phyloP scores from a whole-genome alignment of 2,329 filamentous ascomycete genomes.

The Calonectria ilicicola region DNA sequence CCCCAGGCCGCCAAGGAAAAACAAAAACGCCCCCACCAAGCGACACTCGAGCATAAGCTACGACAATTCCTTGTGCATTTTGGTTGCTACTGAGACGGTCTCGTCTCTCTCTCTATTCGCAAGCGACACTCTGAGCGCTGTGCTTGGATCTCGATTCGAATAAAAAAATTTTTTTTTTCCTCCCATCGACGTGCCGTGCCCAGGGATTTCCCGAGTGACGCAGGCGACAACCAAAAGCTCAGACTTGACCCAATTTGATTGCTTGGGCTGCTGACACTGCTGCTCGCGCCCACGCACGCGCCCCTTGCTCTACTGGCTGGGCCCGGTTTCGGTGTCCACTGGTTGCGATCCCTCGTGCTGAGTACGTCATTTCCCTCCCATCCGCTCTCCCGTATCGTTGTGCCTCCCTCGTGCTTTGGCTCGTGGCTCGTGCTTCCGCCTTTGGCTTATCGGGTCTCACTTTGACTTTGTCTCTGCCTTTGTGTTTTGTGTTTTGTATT shows the following conservation, averaged over 20 bases:
- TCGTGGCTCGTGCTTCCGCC: slow-evolving; percentile 2
- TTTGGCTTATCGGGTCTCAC: slow-evolving; percentile 7
- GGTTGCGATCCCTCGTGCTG: neutral
- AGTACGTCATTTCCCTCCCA: slow-evolving; percentile 15
- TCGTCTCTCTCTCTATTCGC: neutral
- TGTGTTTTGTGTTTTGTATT: slow-evolving; percentile 3
- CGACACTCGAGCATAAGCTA: neutral
- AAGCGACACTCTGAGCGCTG: slow-evolving; percentile 2
- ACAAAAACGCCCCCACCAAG: neutral
- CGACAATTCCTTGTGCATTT: slow-evolving; percentile 3
- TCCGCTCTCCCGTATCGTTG: neutral
- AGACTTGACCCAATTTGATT: neutral
- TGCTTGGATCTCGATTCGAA: neutral
- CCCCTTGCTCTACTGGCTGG: neutral
- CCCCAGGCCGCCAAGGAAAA: slow-evolving; percentile 5
- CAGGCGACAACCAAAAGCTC: neutral
- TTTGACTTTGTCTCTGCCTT: slow-evolving; percentile 5
- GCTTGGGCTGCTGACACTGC: neutral
- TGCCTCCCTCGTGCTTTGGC: slow-evolving; percentile 4
- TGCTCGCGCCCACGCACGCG: slow-evolving; percentile 1
- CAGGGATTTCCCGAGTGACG: neutral
- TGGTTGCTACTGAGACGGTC: slow-evolving; percentile 9
- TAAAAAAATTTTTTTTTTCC: neutral
- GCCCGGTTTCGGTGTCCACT: slow-evolving; percentile 18
- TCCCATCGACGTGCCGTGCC: neutral